Percentiles rank a stretch among this genome's conserved stretches.
phyloP scores from a whole-genome alignment of 768 basidiomycete genomes.

The Boletus subparvulus region DNA sequence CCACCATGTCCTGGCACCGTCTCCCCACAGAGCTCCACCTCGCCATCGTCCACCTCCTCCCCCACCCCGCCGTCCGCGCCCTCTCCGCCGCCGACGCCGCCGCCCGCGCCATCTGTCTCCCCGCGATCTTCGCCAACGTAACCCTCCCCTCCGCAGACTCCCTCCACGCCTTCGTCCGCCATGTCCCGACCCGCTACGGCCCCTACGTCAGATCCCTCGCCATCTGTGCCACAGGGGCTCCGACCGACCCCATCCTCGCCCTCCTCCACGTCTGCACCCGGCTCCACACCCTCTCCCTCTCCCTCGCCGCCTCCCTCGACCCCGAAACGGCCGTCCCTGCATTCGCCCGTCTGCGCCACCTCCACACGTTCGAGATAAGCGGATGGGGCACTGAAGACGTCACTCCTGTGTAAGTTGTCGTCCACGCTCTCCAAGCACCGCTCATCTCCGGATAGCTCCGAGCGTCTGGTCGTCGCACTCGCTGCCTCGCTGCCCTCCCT shows the following conservation, averaged over 20 bases:
- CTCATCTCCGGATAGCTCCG: slow-evolving; percentile 33
- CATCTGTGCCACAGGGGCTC: slow-evolving; percentile 32
- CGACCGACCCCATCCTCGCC: slow-evolving; percentile 48
- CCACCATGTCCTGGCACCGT: slow-evolving; percentile 43
- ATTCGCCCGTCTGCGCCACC: slow-evolving; percentile 19
- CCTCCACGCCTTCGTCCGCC: slow-evolving; percentile 50
- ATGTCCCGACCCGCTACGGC: slow-evolving; percentile 56
- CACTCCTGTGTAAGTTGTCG: slow-evolving; percentile 36
- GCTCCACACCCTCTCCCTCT: slow-evolving; percentile 33
- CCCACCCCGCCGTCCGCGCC: slow-evolving; percentile 41
- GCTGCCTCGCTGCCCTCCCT: slow-evolving; percentile 59
- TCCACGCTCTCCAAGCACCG: background rate
- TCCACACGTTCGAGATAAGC: slow-evolving; percentile 19
- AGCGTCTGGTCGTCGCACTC: slow-evolving; percentile 67
- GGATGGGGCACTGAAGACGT: slow-evolving; percentile 35
- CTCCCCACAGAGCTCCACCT: slow-evolving; percentile 71
- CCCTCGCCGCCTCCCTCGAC: slow-evolving; percentile 28
- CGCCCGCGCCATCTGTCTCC: slow-evolving; percentile 56
- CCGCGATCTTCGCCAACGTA: slow-evolving; percentile 59
- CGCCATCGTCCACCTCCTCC: slow-evolving; percentile 52
- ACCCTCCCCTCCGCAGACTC: slow-evolving; percentile 46
- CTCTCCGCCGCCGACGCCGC: slow-evolving; percentile 50
- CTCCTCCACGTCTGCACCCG: slow-evolving; percentile 51
- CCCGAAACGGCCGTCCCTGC: slow-evolving; percentile 18
- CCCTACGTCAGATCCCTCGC: slow-evolving; percentile 53